Evolutionary conservation across 177 flowering plant species (phyloP).

Genomic region (Vitis hybrid): DNA sequence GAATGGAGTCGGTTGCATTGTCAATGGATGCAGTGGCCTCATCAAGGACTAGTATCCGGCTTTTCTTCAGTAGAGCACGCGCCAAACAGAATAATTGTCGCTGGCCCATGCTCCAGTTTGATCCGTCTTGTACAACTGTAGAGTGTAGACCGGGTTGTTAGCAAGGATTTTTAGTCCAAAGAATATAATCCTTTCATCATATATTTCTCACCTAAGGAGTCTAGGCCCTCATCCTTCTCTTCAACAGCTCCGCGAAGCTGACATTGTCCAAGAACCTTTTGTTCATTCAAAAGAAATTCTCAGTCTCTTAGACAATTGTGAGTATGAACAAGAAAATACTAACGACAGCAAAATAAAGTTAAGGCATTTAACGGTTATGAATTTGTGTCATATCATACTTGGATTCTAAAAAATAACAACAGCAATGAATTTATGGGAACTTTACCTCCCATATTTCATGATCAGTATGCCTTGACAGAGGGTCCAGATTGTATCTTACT

Average conservation of each 20-base stretch:
- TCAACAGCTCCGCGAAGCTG: slow-evolving; percentile 22
- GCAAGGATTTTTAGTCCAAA: background rate
- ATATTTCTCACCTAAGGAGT: slow-evolving; percentile 31
- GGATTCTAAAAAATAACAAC: background rate
- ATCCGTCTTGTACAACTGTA: slow-evolving; percentile 27
- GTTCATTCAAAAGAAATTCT: background rate
- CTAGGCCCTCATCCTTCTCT: slow-evolving; percentile 32
- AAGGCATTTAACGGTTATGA: background rate
- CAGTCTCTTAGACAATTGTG: background rate
- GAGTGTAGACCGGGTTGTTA: background rate
- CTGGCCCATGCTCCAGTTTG: slow-evolving; percentile 35
- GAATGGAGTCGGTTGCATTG: slow-evolving; percentile 48
- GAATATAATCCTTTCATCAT: background rate
- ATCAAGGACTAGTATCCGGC: slow-evolving; percentile 54
- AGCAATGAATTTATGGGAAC: background rate
- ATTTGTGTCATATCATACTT: background rate
- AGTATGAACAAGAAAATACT: no score
- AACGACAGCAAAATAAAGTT: no score
- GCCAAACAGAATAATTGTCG: slow-evolving; percentile 32
- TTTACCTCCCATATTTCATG: slow-evolving; percentile 52
- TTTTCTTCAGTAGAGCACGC: slow-evolving; percentile 40
- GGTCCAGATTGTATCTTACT: slow-evolving; percentile 57
- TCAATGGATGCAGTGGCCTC: slow-evolving; percentile 79
- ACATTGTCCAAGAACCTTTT: slow-evolving; percentile 29
- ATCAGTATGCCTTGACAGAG: slow-evolving; percentile 38